Percentiles rank a stretch among this genome's conserved stretches.
These are phyloP conservation scores for Sugiyamaella novakii DNA, from an alignment of 1,139 yeast species.

Conservation along the genomic window DNA sequence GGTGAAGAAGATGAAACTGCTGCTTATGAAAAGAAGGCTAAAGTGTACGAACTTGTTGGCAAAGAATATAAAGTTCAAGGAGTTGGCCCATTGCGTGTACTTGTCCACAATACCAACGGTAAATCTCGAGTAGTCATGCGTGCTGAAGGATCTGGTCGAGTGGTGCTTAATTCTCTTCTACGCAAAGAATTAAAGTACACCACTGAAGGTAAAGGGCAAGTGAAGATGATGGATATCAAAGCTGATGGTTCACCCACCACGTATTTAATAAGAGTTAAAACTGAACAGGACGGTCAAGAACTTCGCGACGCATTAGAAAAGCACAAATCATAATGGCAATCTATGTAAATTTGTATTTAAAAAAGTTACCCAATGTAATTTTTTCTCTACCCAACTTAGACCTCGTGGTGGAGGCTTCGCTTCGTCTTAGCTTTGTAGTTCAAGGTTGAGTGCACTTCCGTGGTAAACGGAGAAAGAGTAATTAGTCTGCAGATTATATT, in stretches of 20 bases:
- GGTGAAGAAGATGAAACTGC: constrained; percentile 86
- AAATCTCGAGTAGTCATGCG: constrained; percentile 76
- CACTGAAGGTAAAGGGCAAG: constrained; percentile 41
- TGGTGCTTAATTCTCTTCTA: constrained; percentile 68
- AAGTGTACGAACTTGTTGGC: constrained; percentile 59
- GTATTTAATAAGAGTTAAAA: constrained; percentile 72
- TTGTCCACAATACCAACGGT: constrained; percentile 57
- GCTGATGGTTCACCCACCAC: constrained; percentile 54
- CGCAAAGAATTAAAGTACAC: constrained; percentile 56
- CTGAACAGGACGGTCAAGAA: constrained; percentile 66
- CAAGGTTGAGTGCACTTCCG: too few relatives aligned
- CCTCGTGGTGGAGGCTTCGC: too few relatives aligned
- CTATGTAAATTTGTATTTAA: too few relatives aligned
- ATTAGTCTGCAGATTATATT: background rate
- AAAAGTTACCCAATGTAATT: too few relatives aligned
- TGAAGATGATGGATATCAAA: constrained; percentile 61
- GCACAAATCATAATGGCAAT: constrained; percentile 28
- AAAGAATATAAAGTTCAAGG: constrained; percentile 52
- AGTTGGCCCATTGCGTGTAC: constrained; percentile 76
- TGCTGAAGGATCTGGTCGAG: constrained; percentile 85
- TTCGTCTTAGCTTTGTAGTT: too few relatives aligned
- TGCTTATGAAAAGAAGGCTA: constrained; percentile 67
- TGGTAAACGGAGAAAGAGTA: too few relatives aligned
- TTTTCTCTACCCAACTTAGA: too few relatives aligned
- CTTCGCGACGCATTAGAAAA: constrained; percentile 59